phyloP scores from a whole-genome alignment of 177 flowering plant species.

The Tripterygium wilfordii region DNA sequence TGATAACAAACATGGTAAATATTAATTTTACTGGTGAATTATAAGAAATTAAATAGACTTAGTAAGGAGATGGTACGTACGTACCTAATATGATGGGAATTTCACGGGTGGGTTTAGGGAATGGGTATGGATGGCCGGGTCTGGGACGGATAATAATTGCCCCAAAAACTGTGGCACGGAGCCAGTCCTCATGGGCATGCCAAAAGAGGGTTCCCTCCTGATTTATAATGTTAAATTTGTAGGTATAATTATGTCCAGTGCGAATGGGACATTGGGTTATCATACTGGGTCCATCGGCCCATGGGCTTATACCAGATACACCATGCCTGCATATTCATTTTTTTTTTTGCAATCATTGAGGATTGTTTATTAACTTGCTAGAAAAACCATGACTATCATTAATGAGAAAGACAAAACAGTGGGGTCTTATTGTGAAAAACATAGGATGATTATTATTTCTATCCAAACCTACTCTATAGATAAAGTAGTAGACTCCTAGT shows the following conservation, averaged over 20 bases:
- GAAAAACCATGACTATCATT: too few relatives aligned
- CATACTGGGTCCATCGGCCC: constrained; percentile 68
- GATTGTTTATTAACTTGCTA: too few relatives aligned
- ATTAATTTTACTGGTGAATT: too few relatives aligned
- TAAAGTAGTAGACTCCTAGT: too few relatives aligned
- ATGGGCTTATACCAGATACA: constrained; percentile 41
- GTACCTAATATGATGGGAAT: constrained; percentile 47
- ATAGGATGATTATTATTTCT: too few relatives aligned
- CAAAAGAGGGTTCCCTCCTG: constrained; percentile 81
- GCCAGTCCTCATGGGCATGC: constrained; percentile 52
- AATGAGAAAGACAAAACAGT: too few relatives aligned
- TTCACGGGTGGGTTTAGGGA: constrained; percentile 43
- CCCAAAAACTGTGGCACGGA: constrained; percentile 64
- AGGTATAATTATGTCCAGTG: constrained; percentile 48
- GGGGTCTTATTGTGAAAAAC: too few relatives aligned
- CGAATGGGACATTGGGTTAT: constrained; percentile 62
- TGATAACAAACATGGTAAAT: too few relatives aligned
- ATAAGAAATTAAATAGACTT: too few relatives aligned
- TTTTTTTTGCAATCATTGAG: too few relatives aligned
- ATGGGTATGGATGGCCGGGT: constrained; percentile 32
- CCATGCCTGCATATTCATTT: constrained; percentile 54
- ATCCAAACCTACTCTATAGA: too few relatives aligned
- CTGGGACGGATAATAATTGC: constrained; percentile 57
- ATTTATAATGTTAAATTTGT: constrained; percentile 42
- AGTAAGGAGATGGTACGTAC: too few relatives aligned